A percentile compares a stretch with the other conserved stretches of the same genome.
These are phyloP conservation scores for Alnus rubra DNA, from an alignment of 306 rosid species.

Conservation along the genomic window DNA sequence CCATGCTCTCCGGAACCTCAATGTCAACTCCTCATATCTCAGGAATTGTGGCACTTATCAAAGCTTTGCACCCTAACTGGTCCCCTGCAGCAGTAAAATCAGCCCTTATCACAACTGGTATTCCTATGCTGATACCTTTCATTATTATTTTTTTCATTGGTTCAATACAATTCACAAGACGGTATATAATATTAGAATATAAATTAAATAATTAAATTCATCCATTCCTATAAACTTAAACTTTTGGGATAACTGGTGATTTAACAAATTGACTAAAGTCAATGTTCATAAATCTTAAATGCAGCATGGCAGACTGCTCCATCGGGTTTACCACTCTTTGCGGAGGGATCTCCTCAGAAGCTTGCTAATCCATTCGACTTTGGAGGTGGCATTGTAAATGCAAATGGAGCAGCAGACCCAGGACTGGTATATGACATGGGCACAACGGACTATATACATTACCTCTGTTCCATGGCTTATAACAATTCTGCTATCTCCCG, in stretches of 20 bases:
- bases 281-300: constrained; percentile 8
- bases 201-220: too few relatives aligned
- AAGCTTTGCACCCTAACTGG: constrained; percentile 47
- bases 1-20: constrained; percentile 48
- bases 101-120: constrained; percentile 57
- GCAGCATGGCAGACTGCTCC: constrained; percentile 49
- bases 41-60: constrained; percentile 52
- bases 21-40: constrained; percentile 59
- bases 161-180: neutral
- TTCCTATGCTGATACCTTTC: neutral
- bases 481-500: constrained; percentile 25
- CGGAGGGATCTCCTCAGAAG: constrained; percentile 37
- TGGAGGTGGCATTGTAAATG: constrained; percentile 47
- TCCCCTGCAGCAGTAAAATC: constrained; percentile 59
- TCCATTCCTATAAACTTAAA: too few relatives aligned
- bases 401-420: constrained; percentile 44
- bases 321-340: constrained; percentile 46
- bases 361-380: constrained; percentile 48
- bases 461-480: constrained; percentile 45
- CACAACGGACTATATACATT: constrained; percentile 28
- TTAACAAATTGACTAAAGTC: neutral
- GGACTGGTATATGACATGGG: constrained; percentile 49
- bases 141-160: neutral
- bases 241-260: too few relatives aligned
- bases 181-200: neutral